Evolutionary conservation across 345 rosid genomes (phyloP).

Genomic region (Eucalyptus regnans): DNA sequence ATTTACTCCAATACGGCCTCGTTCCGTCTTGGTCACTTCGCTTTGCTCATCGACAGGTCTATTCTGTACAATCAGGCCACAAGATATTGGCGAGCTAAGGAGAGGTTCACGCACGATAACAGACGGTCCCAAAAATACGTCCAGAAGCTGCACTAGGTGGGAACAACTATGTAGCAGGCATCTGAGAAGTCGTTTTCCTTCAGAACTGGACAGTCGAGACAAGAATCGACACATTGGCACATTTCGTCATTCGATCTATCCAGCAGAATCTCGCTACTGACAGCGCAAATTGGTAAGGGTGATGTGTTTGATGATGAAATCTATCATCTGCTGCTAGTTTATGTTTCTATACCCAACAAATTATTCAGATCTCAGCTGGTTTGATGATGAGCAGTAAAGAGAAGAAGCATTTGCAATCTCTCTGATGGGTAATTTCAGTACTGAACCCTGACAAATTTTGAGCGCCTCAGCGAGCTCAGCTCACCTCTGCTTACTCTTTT

Average conservation of each 20-base stretch:
- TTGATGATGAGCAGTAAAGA: neutral
- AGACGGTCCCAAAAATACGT: neutral
- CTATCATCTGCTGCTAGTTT: neutral
- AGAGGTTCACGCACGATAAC: neutral
- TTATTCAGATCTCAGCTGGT: neutral
- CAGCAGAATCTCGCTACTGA: neutral
- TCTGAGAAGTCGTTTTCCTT: neutral
- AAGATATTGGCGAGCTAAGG: neutral
- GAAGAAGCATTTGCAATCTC: neutral
- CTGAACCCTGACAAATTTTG: neutral
- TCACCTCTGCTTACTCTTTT: neutral
- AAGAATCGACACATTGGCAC: neutral
- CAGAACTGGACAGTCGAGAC: neutral
- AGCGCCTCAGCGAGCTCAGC: neutral
- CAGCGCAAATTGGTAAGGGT: neutral
- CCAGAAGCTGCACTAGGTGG: neutral
- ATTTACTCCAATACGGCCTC: neutral
- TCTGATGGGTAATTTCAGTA: neutral
- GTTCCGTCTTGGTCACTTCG: conserved; percentile 13
- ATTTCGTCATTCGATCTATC: neutral
- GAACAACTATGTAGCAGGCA: neutral
- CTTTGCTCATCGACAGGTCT: conserved; percentile 18
- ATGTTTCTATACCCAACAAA: neutral
- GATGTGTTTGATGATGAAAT: neutral
- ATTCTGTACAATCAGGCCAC: neutral